Percentiles rank a stretch among this genome's conserved stretches.
Evolutionary conservation across 2,329 filamentous ascomycete species (phyloP).

Genomic region (Ophiocordyceps polyrhachis-furcata): DNA sequence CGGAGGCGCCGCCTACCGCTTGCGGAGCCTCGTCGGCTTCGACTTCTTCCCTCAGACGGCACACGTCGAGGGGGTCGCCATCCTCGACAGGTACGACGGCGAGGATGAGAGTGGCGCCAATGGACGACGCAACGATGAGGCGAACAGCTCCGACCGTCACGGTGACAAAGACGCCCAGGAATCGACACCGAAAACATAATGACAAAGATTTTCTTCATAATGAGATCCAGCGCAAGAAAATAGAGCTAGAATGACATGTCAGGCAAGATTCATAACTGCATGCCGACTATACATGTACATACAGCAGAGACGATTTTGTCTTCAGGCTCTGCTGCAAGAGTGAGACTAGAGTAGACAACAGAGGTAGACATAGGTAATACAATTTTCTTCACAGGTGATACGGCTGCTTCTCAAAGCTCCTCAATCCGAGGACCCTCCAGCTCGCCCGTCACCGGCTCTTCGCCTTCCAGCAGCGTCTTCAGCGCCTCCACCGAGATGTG

Average conservation of each 20-base stretch:
- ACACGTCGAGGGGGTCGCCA: constrained; percentile 50
- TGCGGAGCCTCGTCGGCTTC: constrained; percentile 82
- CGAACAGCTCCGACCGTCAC: neutral
- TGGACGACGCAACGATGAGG: neutral
- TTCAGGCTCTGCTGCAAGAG: too few relatives aligned
- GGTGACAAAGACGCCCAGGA: neutral
- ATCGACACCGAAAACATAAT: too few relatives aligned
- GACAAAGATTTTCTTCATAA: too few relatives aligned
- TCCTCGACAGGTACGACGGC: constrained; percentile 38
- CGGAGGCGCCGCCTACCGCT: constrained; percentile 44
- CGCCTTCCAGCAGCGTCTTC: constrained; percentile 40
- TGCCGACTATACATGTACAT: too few relatives aligned
- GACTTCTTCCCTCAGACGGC: constrained; percentile 90
- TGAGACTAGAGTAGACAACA: too few relatives aligned
- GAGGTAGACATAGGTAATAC: neutral
- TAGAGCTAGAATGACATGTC: too few relatives aligned
- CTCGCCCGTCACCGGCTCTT: neutral
- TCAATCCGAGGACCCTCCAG: neutral
- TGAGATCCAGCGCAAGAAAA: too few relatives aligned
- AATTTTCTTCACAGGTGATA: neutral
- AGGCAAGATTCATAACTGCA: too few relatives aligned
- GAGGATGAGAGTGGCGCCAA: constrained; percentile 1
- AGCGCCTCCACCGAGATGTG: constrained; percentile 53
- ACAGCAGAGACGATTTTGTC: too few relatives aligned
- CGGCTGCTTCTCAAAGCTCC: neutral